Base-by-base conservation (phyloP, 2,329 filamentous ascomycete species). In the Pseudogymnoascus sp. region DNA sequence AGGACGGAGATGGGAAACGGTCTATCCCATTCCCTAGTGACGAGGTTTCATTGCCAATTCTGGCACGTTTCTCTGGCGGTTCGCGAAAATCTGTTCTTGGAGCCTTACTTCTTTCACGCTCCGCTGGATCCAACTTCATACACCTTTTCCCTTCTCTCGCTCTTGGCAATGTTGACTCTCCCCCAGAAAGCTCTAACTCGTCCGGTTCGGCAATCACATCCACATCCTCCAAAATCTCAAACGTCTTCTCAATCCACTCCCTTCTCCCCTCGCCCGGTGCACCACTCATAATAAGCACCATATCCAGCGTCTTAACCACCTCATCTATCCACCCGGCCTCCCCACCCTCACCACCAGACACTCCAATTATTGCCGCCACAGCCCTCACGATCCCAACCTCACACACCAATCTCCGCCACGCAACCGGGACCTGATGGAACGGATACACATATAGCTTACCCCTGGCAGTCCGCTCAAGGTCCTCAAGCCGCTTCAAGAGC, bases 341-440 rank as follows among this genome's bases (percentile, higher is more conserved):
- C 7, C 35, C 55, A 38, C 29, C 21, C 1, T 10, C 58, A 31
- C 19, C n/a, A 33, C 16, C 29, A 6, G 35, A 3, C 43, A n/a
- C 0, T 39, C 58, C 37, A 59, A 59, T 1, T 7, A 66, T 62
- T 3, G 55, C 62, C 2, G 39, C 55, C 33, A 59, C 65, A 21
- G 85, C 87, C 67, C 83, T 83, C 69, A 89, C 78, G 10, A 93
- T 80, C 62, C 83, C 83, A 1, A 87, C 84, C 62, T 92, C 88
- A 0, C 87, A 86, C 70, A 90, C 92, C 4, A 92, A 74, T 66
- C 85, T 78, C 23, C 86, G 78, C 90, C 90, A 94, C 69, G 81
- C 84, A 7, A 73, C 70, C 0, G 87, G 88, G 5, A 93, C 81
- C 33, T 85, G 79, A 65, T 82, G 82, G 71, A 84, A 92, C 1